These are phyloP conservation scores for Petunia secreta DNA, from an alignment of 257 asterid genomes.

Conservation along the genomic window DNA sequence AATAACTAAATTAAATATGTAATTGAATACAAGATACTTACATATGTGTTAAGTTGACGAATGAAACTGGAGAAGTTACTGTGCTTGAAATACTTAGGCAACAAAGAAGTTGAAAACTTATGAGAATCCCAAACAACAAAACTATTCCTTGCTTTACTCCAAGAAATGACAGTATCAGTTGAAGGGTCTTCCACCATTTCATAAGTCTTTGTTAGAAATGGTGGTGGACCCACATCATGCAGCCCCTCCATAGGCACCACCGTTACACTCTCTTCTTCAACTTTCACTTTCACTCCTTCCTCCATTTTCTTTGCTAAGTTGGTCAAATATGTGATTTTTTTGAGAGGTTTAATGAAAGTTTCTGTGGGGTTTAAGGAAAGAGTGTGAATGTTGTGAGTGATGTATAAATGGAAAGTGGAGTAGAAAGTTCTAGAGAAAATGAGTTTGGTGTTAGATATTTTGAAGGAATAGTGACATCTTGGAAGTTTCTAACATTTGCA, in stretches of 20 bases:
- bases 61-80: constrained; percentile 90
- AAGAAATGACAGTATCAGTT: constrained; percentile 76
- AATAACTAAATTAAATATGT: not conserved
- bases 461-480: constrained; percentile 2
- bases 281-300: constrained; percentile 42
- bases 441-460: constrained; percentile 26
- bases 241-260: constrained; percentile 86
- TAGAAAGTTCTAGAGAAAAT: constrained; percentile 42
- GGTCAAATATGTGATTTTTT: not conserved
- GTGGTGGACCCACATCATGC: constrained; percentile 87
- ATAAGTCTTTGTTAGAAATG: constrained; percentile 73
- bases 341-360: not conserved
- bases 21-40: constrained; percentile 43
- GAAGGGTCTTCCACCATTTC: constrained; percentile 95
- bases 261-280: constrained; percentile 48
- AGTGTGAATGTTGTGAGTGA: not conserved
- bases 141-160: constrained; percentile 80
- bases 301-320: constrained; percentile 18
- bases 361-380: not conserved
- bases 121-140: constrained; percentile 88
- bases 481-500: not conserved
- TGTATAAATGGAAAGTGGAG: constrained; percentile 7
- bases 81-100: constrained; percentile 89
- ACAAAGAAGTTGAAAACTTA: constrained; percentile 68
- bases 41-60: constrained; percentile 98